Conservation (phyloP, 1,139 yeast genomes). For the Torulaspora pretoriensis region DNA sequence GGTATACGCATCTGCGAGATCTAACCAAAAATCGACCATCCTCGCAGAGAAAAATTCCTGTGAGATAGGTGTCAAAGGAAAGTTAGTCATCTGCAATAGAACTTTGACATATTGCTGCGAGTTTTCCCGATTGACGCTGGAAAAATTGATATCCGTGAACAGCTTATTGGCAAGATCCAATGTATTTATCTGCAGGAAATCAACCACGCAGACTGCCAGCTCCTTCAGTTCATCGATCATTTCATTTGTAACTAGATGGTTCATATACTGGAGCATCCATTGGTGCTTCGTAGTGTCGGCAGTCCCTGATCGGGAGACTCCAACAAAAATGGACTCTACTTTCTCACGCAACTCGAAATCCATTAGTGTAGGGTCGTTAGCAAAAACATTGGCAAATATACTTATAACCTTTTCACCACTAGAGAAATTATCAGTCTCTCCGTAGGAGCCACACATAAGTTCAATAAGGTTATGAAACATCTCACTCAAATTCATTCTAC, state of each 20-base stretch:
- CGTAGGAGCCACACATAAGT: constrained; percentile 30
- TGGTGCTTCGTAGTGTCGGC: constrained; percentile 24
- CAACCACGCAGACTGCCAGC: constrained; percentile 49
- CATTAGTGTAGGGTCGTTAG: constrained; percentile 37
- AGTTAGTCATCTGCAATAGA: constrained; percentile 54
- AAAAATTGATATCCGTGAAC: constrained; percentile 35
- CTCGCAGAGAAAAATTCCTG: constrained; percentile 69
- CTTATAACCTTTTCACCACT: constrained; percentile 28
- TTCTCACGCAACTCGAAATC: constrained; percentile 33
- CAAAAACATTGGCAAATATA: constrained; percentile 34
- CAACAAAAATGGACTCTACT: constrained; percentile 36
- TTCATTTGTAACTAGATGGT: constrained; percentile 39
- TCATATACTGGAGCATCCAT: constrained; percentile 42
- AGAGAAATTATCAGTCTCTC: constrained; percentile 24
- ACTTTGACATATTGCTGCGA: constrained; percentile 43
- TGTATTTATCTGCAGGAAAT: constrained; percentile 51
- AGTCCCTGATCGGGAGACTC: constrained; percentile 29
- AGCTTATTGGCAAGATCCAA: constrained; percentile 47
- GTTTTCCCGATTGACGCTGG: constrained; percentile 24
- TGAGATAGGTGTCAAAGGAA: constrained; percentile 56
- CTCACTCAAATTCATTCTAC: constrained; percentile 40
- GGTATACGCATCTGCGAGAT: constrained; percentile 54
- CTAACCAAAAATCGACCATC: constrained; percentile 76
- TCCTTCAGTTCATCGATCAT: constrained; percentile 45
- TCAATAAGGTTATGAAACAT: constrained; percentile 34